Base-by-base conservation (phyloP, 78 protist genomes). In the Mantamonas sphyraenae region DNA sequence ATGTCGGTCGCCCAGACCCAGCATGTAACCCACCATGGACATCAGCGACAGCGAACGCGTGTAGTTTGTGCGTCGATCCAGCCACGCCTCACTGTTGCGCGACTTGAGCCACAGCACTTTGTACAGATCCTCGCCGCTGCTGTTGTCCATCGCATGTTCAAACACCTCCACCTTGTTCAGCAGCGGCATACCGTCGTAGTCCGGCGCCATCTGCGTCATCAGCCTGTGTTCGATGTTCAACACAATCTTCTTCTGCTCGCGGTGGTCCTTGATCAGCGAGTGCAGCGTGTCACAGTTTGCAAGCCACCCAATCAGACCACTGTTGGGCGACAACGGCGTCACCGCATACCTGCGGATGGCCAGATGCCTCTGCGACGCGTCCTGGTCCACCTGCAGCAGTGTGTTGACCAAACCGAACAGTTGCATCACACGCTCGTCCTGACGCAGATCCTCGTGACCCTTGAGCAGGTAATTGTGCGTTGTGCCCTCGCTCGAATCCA, bases 381-480 rank as follows among this genome's bases (percentile, higher is more conserved):
- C 92, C 33, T 66, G 81, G 47, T 88, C 88, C 38, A 77, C 63
- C 1, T 64, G 45, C 16, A 97, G 81, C 31, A 92, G 89, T 4
- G 95, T 91, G 89, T 98, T 97, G 43, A 98, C 97, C 30, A 96
- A 82, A 31, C 97, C 97, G 77, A 97, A 93, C 77, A 98, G 83
- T 84, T 93, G 95, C 97, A 90, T 90, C 42, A 93, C 95, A 10
- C 98, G 59, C 83, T 94, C 98, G 55, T 94, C 98, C 76, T 90
- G 97, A 4, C 95, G 77, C 60, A 90, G 73, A 67, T 97, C 99
- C 84, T 98, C 99, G 80, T 94, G 96, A n/a, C 84, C 95, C 57
- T 94, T 96, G 61, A 96, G 92, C 39, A 96, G 69, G 90, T 83
- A 97, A 56, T 64, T 34, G 70, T 90, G 92, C 22, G 38, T 76